Base-by-base conservation (phyloP, 768 basidiomycete genomes). In the Rhodotorula toruloides region DNA sequence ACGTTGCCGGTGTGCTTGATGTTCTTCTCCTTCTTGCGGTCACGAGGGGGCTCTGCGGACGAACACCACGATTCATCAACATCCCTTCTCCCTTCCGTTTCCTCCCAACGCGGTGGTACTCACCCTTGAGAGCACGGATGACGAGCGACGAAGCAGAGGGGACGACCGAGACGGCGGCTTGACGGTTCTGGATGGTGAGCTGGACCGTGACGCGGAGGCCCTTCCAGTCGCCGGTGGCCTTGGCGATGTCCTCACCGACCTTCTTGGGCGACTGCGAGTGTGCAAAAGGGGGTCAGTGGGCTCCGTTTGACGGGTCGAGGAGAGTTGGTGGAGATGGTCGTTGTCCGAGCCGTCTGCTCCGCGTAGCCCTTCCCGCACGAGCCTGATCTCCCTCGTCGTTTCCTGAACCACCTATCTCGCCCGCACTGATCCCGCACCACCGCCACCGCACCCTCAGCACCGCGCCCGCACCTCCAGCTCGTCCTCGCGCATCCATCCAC, bases 11-110 rank as follows among this genome's bases (percentile, higher is more conserved):
- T 80, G 84, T 98, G 96, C 81, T 97, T 97, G 83, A 99, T 96
- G 84, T 98, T 99, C 84, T 99, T 99, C 85, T 99, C 94, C 86
- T 99, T 99, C 81, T 99, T 99, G 72, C 96, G 88, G 82, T 99
- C 96, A 76, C 96, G 91, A 74, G 92, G 91, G 72, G 96, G 92
- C 83, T 98, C 94, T 94, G 78, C 8, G 25, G 17, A 42, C 17
- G 37, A n/a, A 47, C 4, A 29, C 8, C 22, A 10, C 27, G 27
- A 52, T 22, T 32, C 21, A n/a, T n/a, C 48, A 39, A 22, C 17
- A 13, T 27, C 32, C 1, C 44, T 64, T 32, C 64, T 40, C 14
- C 2, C 31, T 31, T 8, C 39, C 27, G 11, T 32, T 10, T 27
- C 21, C 40, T 22, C 12, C 34, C 22, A 31, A 43, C 25, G 4